Base-by-base conservation (phyloP, 305 asterid genomes). In the Vinca major region DNA sequence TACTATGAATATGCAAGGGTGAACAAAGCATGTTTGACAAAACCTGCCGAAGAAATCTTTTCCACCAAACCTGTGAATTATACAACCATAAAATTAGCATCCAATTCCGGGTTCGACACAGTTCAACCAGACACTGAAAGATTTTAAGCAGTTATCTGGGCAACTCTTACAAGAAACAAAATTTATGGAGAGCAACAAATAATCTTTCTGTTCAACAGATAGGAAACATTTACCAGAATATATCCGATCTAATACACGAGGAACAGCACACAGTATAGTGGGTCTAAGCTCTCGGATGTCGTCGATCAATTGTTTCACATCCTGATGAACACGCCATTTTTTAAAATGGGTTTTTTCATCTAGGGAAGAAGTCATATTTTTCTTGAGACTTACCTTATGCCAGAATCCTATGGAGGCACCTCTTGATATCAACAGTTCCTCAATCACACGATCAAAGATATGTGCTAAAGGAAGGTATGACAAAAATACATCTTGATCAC, bases 381-480 rank as follows among this genome's bases (percentile, higher is more conserved):
- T 60, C 47, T 74, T 51, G 41, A 44, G 16, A 49, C 58, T 62
- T 73, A 78, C 96, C 90, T 86, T 87, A 33, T 88, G 96, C 96
- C 96, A 90, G 70, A 90, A 90, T 50, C 97, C 97, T 45, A 88
- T 80, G 2, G 97, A 70, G 62, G 96, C 95, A 13, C 97, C 97
- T 78, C 80, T 87, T 40, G 83, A 80, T 57, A 90, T 75, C 80
- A 88, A 81, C 45, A 86, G 71, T 68, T 90, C 97, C 78, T 88
- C 97, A 5, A 79, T 80, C 60, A 86, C 97, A 0, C 97, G 89
- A 77, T 90, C 97, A 20, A 90, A 90, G 77, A 90, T 90, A 65
- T 90, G 97, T 0, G 96, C 97, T 68, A 90, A 75, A 62, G 97
- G 97, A 79, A 90, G 96, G 70, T 81, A 88, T 12, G 97, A 90